phyloP scores from a whole-genome alignment of 495 filamentous ascomycete species.

The Tuber microsphaerosporum region DNA sequence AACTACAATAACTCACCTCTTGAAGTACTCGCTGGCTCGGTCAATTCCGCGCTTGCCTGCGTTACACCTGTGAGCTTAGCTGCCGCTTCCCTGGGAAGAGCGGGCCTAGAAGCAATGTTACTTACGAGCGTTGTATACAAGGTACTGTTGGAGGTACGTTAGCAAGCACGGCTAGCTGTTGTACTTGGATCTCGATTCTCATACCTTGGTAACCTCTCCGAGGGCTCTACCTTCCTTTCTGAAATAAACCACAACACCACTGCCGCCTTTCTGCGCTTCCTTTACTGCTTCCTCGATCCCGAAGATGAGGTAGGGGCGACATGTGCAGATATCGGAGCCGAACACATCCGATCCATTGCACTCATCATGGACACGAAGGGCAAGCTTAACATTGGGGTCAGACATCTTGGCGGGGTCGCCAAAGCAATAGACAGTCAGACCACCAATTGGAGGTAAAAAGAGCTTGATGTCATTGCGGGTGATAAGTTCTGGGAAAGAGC shows the following conservation, averaged over 20 bases:
- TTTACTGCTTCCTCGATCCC: constrained; percentile 95
- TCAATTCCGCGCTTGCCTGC: constrained; percentile 64
- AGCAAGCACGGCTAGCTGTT: neutral
- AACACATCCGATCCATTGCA: constrained; percentile 98
- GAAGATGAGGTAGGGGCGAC: constrained; percentile 92
- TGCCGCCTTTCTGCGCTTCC: constrained; percentile 89
- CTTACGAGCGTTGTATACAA: constrained; percentile 88
- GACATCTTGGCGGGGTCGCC: constrained; percentile 89
- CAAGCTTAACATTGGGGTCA: constrained; percentile 73
- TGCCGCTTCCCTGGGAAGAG: constrained; percentile 3
- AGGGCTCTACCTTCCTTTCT: constrained; percentile 92
- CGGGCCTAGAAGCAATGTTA: constrained; percentile 37
- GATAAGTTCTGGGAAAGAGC: constrained; percentile 45
- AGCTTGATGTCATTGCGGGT: constrained; percentile 90
- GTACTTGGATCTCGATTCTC: constrained; percentile 17
- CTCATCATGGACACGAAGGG: constrained; percentile 92
- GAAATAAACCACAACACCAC: constrained; percentile 97
- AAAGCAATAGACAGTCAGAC: constrained; percentile 94
- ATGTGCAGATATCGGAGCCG: constrained; percentile 97
- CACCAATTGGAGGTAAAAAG: constrained; percentile 93
- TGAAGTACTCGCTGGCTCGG: constrained; percentile 94
- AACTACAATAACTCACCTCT: constrained; percentile 47
- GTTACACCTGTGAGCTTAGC: constrained; percentile 20
- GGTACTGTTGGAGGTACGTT: constrained; percentile 47
- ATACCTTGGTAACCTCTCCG: constrained; percentile 92